phyloP scores from a whole-genome alignment of 176 grass and related monocot species.

The Musa schizocarpa region DNA sequence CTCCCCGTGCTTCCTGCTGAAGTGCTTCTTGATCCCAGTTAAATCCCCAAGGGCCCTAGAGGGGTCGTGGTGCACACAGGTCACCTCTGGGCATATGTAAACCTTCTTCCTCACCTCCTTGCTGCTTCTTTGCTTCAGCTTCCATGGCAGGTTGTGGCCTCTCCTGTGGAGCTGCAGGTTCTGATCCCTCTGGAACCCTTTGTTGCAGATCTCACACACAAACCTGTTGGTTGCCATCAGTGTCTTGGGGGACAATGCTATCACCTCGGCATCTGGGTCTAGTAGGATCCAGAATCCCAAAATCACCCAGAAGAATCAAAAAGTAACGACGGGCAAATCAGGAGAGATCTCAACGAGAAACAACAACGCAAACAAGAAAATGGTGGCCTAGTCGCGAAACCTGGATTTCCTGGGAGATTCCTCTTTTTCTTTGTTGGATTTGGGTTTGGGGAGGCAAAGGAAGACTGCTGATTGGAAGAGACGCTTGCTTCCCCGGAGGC shows the following conservation, averaged over 20 bases:
- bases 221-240: slow-evolving; percentile 97
- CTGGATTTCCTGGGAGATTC: slow-evolving; percentile 92
- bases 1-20: slow-evolving; percentile 95
- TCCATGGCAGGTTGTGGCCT: slow-evolving; percentile 97
- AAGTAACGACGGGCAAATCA: no score
- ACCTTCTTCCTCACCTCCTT: slow-evolving; percentile 91
- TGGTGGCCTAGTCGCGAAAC: slow-evolving; percentile 10
- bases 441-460: slow-evolving; percentile 35
- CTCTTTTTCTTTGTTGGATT: slow-evolving; percentile 83
- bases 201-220: slow-evolving; percentile 89
- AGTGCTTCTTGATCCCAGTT: slow-evolving; percentile 99
- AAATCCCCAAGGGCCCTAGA: slow-evolving; percentile 77
- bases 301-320: no score
- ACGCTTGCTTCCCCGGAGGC: slow-evolving; percentile 69
- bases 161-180: slow-evolving; percentile 95
- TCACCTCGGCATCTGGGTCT: slow-evolving; percentile 97
- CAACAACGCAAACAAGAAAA: no score
- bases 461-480: slow-evolving; percentile 52
- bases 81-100: slow-evolving; percentile 76
- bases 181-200: slow-evolving; percentile 95
- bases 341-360: no score
- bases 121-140: slow-evolving; percentile 86
- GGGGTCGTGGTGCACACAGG: slow-evolving; percentile 81
- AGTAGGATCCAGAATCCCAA: neutral
- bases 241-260: slow-evolving; percentile 65